Percentiles rank a stretch among this genome's conserved stretches.
These are phyloP conservation scores for Chrysanthemum seticuspe DNA, from an alignment of 129 eudicot species.

Conservation along the genomic window DNA sequence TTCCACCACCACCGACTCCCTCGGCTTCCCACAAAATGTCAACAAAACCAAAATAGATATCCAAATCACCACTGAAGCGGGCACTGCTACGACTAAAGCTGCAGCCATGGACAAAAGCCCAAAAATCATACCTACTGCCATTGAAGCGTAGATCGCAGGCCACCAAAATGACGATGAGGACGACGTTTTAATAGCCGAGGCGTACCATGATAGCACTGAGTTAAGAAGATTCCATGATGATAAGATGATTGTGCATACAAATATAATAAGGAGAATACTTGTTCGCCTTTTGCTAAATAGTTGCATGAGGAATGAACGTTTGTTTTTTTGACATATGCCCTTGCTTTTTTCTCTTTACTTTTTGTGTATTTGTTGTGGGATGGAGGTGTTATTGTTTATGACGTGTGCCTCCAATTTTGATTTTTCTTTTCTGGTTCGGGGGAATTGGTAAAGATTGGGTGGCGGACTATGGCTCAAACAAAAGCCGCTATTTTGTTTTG, in stretches of 20 bases:
- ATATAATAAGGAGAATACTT: conserved; percentile 36
- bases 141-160: conserved; percentile 63
- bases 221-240: conserved; percentile 57
- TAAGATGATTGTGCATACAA: conserved; percentile 40
- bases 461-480: no score
- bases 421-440: no score
- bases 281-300: conserved; percentile 50
- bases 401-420: no score
- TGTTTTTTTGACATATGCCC: no score
- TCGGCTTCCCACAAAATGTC: conserved; percentile 59
- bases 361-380: no score
- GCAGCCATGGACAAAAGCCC: conserved; percentile 72
- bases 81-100: conserved; percentile 61
- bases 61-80: conserved; percentile 76
- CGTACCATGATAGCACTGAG: conserved; percentile 59
- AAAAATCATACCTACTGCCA: conserved; percentile 49
- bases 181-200: conserved; percentile 24
- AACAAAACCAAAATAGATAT: conserved; percentile 63
- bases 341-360: no score
- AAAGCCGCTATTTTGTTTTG: no score
- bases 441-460: no score
- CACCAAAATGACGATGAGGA: conserved; percentile 30
- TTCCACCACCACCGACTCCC: conserved; percentile 47
- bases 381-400: no score
- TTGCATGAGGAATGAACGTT: not conserved